phyloP scores from a whole-genome alignment of 345 rosid genomes.

The Carallia brachiata region DNA sequence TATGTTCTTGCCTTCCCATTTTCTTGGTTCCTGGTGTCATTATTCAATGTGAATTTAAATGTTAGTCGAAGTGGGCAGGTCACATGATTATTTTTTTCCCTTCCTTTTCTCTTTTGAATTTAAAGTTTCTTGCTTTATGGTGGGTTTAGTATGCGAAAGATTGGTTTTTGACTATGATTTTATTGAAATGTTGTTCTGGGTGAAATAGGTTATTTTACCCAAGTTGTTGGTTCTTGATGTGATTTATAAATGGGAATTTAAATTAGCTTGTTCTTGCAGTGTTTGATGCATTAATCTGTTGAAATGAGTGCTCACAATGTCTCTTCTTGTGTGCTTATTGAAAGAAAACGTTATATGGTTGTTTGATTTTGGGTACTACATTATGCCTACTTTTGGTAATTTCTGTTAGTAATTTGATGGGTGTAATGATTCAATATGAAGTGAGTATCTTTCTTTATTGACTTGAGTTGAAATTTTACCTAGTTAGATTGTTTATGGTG shows the following conservation, averaged over 20 bases:
- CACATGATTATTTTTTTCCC: no score
- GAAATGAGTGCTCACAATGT: background rate
- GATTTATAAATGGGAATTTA: background rate
- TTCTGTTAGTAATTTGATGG: background rate
- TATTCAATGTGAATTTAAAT: background rate
- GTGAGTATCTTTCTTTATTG: background rate
- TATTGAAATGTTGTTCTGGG: background rate
- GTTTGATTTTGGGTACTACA: background rate
- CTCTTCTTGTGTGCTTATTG: background rate
- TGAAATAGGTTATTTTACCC: conserved; percentile 10
- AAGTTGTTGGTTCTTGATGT: background rate
- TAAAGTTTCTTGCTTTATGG: background rate
- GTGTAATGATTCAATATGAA: background rate
- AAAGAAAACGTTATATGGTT: no score
- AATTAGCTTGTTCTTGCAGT: background rate
- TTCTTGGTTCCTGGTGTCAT: background rate
- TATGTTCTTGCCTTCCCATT: background rate
- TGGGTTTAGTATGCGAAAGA: background rate
- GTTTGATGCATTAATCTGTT: background rate
- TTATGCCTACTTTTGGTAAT: background rate
- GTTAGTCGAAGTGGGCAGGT: background rate
- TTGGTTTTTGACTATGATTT: background rate
- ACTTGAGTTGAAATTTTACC: background rate
- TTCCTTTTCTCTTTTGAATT: background rate
- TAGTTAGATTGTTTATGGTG: background rate